A percentile compares a stretch with the other conserved stretches of the same genome.
phyloP scores from a whole-genome alignment of 2,329 filamentous ascomycete genomes.

The Claviceps spartinae region DNA sequence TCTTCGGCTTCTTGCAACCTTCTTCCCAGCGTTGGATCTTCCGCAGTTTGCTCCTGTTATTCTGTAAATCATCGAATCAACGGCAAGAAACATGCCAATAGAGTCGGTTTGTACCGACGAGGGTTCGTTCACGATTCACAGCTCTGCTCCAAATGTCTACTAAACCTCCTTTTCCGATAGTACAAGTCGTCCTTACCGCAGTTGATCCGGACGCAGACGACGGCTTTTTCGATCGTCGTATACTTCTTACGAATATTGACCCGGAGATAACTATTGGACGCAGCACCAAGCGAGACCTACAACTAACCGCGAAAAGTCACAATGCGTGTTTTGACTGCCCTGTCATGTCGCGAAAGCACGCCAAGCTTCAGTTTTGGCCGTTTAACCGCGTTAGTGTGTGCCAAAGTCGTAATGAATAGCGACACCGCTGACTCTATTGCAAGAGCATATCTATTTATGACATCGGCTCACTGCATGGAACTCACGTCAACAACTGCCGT shows the following conservation, averaged over 20 bases:
- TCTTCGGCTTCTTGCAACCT: background rate
- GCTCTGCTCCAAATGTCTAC: background rate
- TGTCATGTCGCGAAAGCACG: slow-evolving; percentile 59
- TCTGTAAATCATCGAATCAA: background rate
- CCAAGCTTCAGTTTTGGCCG: slow-evolving; percentile 33
- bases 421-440: slow-evolving; percentile 9
- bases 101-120: slow-evolving; percentile 5
- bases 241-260: slow-evolving; percentile 19
- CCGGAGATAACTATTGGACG: slow-evolving; percentile 26
- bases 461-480: slow-evolving; percentile 38
- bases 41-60: background rate
- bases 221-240: slow-evolving; percentile 14
- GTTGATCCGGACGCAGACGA: slow-evolving; percentile 10
- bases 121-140: slow-evolving; percentile 2
- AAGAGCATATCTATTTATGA: slow-evolving; percentile 34
- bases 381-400: slow-evolving; percentile 26
- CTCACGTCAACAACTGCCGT: slow-evolving; percentile 26
- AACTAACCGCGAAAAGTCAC: slow-evolving; percentile 21
- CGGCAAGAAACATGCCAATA: background rate
- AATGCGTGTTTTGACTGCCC: slow-evolving; percentile 60
- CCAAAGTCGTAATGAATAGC: background rate
- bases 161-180: slow-evolving; percentile 9
- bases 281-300: slow-evolving; percentile 26
- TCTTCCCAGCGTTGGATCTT: no score
- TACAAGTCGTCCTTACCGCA: slow-evolving; percentile 17